Percentiles rank a stretch among this genome's conserved stretches.
These are phyloP conservation scores for Annulohypoxylon truncatum DNA, from an alignment of 2,329 filamentous ascomycete species.

Conservation along the genomic window DNA sequence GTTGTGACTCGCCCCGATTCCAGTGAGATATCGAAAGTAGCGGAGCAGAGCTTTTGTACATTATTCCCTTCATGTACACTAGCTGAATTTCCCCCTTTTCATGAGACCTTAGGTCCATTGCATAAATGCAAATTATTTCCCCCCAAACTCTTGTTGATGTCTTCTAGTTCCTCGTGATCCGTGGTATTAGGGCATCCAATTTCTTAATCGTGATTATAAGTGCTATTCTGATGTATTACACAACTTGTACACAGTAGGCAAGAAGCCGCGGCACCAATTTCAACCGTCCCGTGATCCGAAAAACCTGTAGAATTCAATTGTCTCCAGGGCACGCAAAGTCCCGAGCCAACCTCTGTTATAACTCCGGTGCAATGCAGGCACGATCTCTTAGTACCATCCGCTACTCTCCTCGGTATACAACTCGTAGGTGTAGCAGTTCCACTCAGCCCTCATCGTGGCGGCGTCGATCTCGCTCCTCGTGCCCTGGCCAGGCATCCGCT, in stretches of 20 bases:
- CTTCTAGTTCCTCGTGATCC: background rate
- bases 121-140: background rate
- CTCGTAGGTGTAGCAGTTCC: slow-evolving; percentile 47
- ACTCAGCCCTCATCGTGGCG: slow-evolving; percentile 44
- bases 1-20: too few relatives aligned
- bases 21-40: background rate
- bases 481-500: slow-evolving; percentile 43
- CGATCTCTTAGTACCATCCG: slow-evolving; percentile 5
- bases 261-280: background rate
- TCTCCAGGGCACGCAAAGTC: background rate
- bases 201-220: background rate
- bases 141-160: background rate
- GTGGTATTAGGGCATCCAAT: too few relatives aligned
- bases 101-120: background rate
- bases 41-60: background rate
- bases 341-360: background rate
- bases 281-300: background rate
- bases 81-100: background rate
- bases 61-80: background rate
- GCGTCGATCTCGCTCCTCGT: slow-evolving; percentile 49
- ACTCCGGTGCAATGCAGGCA: background rate
- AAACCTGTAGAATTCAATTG: background rate
- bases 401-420: slow-evolving; percentile 47
- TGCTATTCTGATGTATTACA: background rate
- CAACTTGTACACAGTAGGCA: background rate